phyloP scores from a whole-genome alignment of 2,329 filamentous ascomycete species.

The Aspergillus sp. region DNA sequence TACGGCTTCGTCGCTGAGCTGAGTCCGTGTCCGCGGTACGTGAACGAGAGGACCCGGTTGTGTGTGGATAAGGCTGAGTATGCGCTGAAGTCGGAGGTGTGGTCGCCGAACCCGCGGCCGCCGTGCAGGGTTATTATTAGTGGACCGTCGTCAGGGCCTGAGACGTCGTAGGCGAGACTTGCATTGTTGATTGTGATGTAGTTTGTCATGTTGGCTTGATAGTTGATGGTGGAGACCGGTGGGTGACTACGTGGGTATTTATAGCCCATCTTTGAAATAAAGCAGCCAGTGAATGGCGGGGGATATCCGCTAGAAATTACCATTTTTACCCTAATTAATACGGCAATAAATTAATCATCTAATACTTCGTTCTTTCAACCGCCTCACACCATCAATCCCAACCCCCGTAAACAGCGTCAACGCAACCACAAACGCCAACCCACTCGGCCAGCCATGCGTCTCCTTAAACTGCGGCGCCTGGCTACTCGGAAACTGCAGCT shows the following conservation, averaged over 20 bases:
- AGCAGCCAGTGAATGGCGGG: too few species aligned
- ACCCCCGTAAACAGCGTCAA: slow-evolving; percentile 2
- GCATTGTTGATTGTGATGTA: background rate
- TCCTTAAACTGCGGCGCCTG: background rate
- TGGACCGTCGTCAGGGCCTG: background rate
- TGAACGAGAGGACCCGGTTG: background rate
- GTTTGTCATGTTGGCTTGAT: background rate
- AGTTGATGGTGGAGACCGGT: too few species aligned
- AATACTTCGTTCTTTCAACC: background rate
- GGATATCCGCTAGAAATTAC: too few species aligned
- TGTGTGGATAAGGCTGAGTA: background rate
- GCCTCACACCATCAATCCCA: background rate
- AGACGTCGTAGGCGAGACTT: background rate
- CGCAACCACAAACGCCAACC: slow-evolving; percentile 1
- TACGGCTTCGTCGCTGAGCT: background rate
- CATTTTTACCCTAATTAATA: too few species aligned
- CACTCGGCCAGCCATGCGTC: slow-evolving; percentile 2
- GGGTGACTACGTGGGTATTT: too few species aligned
- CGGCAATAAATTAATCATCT: background rate
- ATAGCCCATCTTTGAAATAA: too few species aligned
- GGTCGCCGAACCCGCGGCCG: background rate
- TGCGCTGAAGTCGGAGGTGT: background rate
- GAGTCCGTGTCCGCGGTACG: background rate
- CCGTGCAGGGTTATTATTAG: background rate
- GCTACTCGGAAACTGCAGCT: background rate